Base-by-base conservation (phyloP, 306 rosid genomes). In the Gastrolobium bilobum region DNA sequence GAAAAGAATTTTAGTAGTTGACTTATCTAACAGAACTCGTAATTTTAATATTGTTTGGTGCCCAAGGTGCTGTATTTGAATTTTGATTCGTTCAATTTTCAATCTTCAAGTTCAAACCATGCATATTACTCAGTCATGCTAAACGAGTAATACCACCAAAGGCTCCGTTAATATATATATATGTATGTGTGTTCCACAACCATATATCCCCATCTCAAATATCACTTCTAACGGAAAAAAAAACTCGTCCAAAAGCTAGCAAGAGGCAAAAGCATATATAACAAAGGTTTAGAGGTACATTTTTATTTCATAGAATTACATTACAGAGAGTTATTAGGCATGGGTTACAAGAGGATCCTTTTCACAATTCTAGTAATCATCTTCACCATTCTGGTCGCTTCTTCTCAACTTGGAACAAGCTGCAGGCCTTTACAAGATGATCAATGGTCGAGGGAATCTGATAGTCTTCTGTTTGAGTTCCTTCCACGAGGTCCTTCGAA, bases 381-480 rank as follows among this genome's bases (percentile, higher is more conserved):
- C 26, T 58, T 86, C 35, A 44, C 42, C 10, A 43, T 82, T 43
- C 6, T 85, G 62, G 67, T 85, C 10, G 79, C 47, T 44, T 82
- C 33, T 43, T 42, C 85, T 60, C 63, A 84, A 63, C 4, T 68
- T 34, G 97, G 80, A 65, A 88, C 61, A 43, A 54, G 60, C 15
- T 81, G 66, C 50, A 92, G 94, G 75, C 74, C 82, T 0, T 65
- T 90, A 76, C 79, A 56, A 30, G 78, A 59, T 84, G 85, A 88
- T 2, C 14, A 51, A n/a, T 85, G 86, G 90, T 14, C 70, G 0
- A 57, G 60, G 84, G 57, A 79, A 14, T 33, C 82, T 70, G 73
- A 86, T 65, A 79, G 83, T 9, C 79, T 84, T 53, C 58, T 82
- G 29, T 47, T 87, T 66, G 84, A 85, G 44, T 11, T 73, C 9